phyloP scores from a whole-genome alignment of 2,329 filamentous ascomycete species.

The Ophidiomyces ophidiicola region DNA sequence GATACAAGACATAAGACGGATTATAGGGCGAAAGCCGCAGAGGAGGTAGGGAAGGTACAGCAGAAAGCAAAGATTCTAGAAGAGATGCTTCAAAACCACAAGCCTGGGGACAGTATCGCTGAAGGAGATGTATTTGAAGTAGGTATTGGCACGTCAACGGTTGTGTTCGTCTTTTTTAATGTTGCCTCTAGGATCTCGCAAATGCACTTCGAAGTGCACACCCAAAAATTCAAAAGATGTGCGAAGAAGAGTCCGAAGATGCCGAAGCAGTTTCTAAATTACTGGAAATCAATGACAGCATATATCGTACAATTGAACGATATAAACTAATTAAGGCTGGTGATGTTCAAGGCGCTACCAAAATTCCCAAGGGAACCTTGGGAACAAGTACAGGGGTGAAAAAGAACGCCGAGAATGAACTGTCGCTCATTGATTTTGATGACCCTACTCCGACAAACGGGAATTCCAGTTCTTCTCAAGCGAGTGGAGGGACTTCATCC shows the following conservation, averaged over 20 bases:
- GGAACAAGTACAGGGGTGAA: slow-evolving; percentile 53
- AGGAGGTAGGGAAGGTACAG: slow-evolving; percentile 88
- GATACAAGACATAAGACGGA: slow-evolving; percentile 93
- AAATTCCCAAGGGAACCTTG: slow-evolving; percentile 69
- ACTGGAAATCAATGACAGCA: slow-evolving; percentile 96
- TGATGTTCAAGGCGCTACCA: slow-evolving; percentile 69
- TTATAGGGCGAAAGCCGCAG: slow-evolving; percentile 92
- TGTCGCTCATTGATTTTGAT: slow-evolving; percentile 86
- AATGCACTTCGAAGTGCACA: slow-evolving; percentile 83
- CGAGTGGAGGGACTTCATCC: slow-evolving; percentile 46
- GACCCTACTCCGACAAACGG: slow-evolving; percentile 44
- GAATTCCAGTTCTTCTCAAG: slow-evolving; percentile 34
- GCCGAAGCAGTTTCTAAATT: slow-evolving; percentile 90
- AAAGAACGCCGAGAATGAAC: slow-evolving; percentile 59
- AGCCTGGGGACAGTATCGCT: slow-evolving; percentile 64
- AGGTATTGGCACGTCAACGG: slow-evolving; percentile 20
- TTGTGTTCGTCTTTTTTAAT: slow-evolving; percentile 7
- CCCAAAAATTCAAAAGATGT: slow-evolving; percentile 99
- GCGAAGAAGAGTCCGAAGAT: slow-evolving; percentile 95
- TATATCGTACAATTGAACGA: slow-evolving; percentile 87
- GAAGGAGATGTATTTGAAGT: slow-evolving; percentile 59
- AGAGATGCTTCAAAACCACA: slow-evolving; percentile 77
- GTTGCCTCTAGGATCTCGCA: slow-evolving; percentile 57
- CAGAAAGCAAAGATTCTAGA: slow-evolving; percentile 87
- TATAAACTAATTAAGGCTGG: slow-evolving; percentile 96